Evolutionary conservation across 2,329 filamentous ascomycete species (phyloP), one percentile per base, ranked within the genome.

Genomic region (Venturiaceae sp.): DNA sequence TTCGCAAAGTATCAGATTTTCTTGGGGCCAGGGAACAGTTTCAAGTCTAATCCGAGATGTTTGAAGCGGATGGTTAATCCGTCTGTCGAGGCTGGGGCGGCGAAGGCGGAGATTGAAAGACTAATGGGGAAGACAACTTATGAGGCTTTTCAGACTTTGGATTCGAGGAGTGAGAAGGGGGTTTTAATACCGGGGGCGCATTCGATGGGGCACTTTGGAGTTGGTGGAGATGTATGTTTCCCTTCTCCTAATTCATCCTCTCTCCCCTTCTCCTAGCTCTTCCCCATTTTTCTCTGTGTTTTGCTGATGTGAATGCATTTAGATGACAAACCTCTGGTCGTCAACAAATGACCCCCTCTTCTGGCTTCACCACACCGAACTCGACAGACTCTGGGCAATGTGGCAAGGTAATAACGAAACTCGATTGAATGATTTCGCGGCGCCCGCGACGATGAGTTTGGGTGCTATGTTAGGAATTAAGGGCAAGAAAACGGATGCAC

Each of bases 331-430:
- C 11, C 23, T 13, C 11, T 33, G 65, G 66, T 26, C 63, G 11
- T 71, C 70, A 1, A 67, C 67, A 50, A 64, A 63, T 19, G 54
- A 72, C 63, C 66, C 67, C 3, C 60, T 66, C 32, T 80, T 80
- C 66, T 80, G 70, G 64, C 68, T 76, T 21, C 77, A 79, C 61
- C 77, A 80, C 60, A 70, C 70, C 1, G 72, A 74, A 66, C 74
- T 80, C 28, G 78, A 80, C 62, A 69, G 76, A 2, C 64, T 71
- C 3, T 80, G 71, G 67, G 77, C 75, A 75, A 77, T 75, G 16
- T 80, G 77, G 78, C 77, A 80, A 65, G 77, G 75, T 60, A 65
- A 73, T 50, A 71, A 78, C 54, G 62, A 70, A 39, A 62, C 65
- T 50, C 66, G 66, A 9, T 68, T 68, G 58, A 66, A 71, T 53